These are phyloP conservation scores for Taphrina communis DNA, from an alignment of 1,139 yeast genomes.

Conservation along the genomic window DNA sequence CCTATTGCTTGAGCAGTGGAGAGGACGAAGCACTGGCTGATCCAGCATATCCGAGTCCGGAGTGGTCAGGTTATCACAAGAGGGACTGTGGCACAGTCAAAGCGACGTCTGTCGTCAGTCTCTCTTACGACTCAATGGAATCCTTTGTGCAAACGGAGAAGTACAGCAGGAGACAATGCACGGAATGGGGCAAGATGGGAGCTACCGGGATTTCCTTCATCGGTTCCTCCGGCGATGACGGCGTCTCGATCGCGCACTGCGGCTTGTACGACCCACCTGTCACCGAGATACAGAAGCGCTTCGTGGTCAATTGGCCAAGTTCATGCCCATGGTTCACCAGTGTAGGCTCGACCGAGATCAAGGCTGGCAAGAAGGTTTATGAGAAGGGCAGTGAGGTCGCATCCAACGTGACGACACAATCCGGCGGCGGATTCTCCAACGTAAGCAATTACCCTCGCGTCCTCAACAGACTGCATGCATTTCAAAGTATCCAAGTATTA, in stretches of 20 bases:
- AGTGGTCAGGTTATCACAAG: conserved; percentile 2
- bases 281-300: conserved; percentile 10
- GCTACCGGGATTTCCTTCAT: conserved; percentile 1
- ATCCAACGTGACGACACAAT: neutral
- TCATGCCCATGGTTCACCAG: conserved; percentile 28
- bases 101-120: conserved; percentile 8
- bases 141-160: neutral
- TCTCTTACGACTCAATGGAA: conserved; percentile 12
- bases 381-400: neutral
- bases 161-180: conserved; percentile 8
- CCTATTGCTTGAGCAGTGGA: conserved; percentile 9
- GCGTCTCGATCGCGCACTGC: conserved; percentile 7
- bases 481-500: too few species aligned
- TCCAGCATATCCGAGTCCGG: conserved; percentile 10
- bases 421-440: conserved; percentile 37
- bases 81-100: conserved; percentile 14
- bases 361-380: neutral
- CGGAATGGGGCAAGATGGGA: conserved; percentile 14
- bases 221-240: conserved; percentile 11
- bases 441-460: neutral
- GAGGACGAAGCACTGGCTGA: neutral
- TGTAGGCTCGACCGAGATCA: conserved; percentile 26
- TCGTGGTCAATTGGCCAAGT: conserved; percentile 20
- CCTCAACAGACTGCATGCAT: too few species aligned
- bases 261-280: conserved; percentile 13